These are phyloP conservation scores for Solanum paucissectum DNA, from an alignment of 257 asterid species.

Conservation along the genomic window DNA sequence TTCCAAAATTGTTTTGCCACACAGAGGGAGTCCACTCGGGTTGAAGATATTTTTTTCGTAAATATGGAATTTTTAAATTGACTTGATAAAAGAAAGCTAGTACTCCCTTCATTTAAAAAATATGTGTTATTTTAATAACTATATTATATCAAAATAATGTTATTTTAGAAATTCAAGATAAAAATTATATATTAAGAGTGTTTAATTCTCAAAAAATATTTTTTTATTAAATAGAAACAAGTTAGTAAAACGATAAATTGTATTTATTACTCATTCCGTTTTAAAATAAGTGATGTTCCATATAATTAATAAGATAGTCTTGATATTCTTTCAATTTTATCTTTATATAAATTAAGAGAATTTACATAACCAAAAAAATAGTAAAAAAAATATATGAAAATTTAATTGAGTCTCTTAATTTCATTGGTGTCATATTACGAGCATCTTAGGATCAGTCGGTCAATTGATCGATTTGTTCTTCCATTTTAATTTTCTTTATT, in stretches of 20 bases:
- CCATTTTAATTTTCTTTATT: too few species aligned
- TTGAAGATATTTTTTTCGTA: neutral
- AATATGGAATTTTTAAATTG: neutral
- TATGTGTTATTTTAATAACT: too few species aligned
- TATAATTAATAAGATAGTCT: neutral
- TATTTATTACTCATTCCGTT: neutral
- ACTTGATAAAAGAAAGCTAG: neutral
- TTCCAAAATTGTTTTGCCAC: neutral
- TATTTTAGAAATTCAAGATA: neutral
- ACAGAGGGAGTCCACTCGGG: neutral
- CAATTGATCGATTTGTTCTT: too few species aligned
- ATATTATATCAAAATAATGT: too few species aligned
- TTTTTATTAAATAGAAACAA: too few species aligned
- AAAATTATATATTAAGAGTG: neutral
- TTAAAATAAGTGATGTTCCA: neutral
- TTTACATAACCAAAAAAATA: too few species aligned
- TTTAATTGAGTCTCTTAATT: too few species aligned
- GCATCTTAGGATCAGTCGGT: too few species aligned
- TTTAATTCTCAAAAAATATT: neutral
- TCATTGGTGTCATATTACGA: too few species aligned
- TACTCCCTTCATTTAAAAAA: neutral
- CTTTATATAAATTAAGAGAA: too few species aligned
- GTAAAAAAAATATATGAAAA: too few species aligned
- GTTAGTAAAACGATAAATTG: neutral
- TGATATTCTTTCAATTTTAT: neutral